Conservation (phyloP, 257 asterid species). For the Solanum rostratum region DNA sequence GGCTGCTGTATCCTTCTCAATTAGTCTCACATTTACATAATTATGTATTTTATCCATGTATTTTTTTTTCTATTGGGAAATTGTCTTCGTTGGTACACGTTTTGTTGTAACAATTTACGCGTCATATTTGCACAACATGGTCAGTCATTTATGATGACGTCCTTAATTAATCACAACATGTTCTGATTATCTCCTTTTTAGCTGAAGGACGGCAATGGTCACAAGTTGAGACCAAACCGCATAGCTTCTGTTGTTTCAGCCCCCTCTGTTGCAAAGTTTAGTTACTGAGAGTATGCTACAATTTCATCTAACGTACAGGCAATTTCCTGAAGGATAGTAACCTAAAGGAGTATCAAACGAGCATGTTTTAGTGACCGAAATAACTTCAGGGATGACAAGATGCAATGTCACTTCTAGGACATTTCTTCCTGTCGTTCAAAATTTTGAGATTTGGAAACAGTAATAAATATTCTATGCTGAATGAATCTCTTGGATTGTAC, state of each 20-base stretch:
- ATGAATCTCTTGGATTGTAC: neutral
- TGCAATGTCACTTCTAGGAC: neutral
- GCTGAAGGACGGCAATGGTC: too few relatives aligned
- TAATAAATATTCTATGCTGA: neutral
- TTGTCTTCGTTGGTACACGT: neutral
- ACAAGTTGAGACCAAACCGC: too few relatives aligned
- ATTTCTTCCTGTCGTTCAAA: neutral
- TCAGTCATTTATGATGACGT: neutral
- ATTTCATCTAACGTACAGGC: neutral
- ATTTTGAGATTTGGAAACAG: neutral
- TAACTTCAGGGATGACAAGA: too few relatives aligned
- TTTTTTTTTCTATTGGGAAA: neutral
- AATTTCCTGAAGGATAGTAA: neutral
- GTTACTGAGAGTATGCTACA: too few relatives aligned
- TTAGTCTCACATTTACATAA: neutral
- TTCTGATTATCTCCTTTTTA: neutral
- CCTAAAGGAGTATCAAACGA: neutral
- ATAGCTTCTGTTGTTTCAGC: too few relatives aligned
- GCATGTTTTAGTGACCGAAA: too few relatives aligned
- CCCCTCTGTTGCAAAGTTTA: too few relatives aligned
- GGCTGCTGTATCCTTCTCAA: neutral
- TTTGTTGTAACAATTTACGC: neutral
- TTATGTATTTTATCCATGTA: neutral
- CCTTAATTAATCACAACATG: neutral
- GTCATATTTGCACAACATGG: neutral